A percentile compares a stretch with the other conserved stretches of the same genome.
These are phyloP conservation scores for Plectranthus barbatus DNA, from an alignment of 257 asterid genomes.

Conservation along the genomic window DNA sequence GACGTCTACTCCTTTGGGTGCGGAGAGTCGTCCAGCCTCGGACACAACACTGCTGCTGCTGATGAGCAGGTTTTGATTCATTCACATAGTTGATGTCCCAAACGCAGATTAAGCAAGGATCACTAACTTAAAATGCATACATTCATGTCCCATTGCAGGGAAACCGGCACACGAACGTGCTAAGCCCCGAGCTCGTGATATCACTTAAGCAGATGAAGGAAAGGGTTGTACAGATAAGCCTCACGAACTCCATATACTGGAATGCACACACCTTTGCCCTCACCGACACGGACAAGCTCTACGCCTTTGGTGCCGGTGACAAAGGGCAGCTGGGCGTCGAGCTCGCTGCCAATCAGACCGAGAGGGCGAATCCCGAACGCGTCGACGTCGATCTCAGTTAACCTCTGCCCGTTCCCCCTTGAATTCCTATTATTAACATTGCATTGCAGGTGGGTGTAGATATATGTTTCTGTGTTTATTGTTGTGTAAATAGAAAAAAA, in stretches of 20 bases:
- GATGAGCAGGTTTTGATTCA: conserved; percentile 62
- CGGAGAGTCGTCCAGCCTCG: conserved; percentile 94
- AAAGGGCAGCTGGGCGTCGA: conserved; percentile 93
- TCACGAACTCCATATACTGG: conserved; percentile 91
- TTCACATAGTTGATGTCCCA: background rate
- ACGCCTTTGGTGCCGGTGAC: conserved; percentile 95
- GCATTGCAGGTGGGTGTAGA: conserved; percentile 21
- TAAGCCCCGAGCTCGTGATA: conserved; percentile 72
- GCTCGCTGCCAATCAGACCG: conserved; percentile 55
- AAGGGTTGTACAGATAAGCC: conserved; percentile 90
- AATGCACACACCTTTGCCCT: conserved; percentile 95
- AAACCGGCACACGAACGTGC: conserved; percentile 51
- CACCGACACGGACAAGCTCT: conserved; percentile 79
- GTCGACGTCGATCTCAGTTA: conserved; percentile 72
- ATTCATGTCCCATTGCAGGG: conserved; percentile 33
- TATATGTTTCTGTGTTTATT: conserved; percentile 19
- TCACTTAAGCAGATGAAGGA: conserved; percentile 72
- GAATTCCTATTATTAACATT: background rate
- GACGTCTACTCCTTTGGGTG: conserved; percentile 94
- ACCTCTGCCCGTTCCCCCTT: background rate
- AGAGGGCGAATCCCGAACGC: conserved; percentile 71
- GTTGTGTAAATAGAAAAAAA: conserved; percentile 27
- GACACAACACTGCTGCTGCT: conserved; percentile 53
- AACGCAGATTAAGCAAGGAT: background rate
- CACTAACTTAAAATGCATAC: background rate